These are phyloP conservation scores for Priceomyces fermenticarens DNA, from an alignment of 805 yeast species.

Conservation along the genomic window DNA sequence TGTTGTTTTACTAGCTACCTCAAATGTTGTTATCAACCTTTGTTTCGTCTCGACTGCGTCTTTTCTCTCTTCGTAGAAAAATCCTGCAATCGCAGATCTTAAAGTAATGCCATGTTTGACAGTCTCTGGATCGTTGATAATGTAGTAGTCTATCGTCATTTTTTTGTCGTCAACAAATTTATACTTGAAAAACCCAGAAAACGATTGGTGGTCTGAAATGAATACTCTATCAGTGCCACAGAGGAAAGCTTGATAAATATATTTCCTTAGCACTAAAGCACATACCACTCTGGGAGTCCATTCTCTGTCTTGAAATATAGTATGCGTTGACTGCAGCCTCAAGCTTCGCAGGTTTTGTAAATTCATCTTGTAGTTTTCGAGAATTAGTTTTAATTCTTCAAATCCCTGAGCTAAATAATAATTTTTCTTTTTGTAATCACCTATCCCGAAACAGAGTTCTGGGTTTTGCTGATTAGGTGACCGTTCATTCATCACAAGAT, in stretches of 20 bases:
- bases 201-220: slow-evolving; percentile 3
- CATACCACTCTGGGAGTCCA: slow-evolving; percentile 3
- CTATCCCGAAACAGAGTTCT: slow-evolving; percentile 2
- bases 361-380: background rate
- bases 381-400: slow-evolving; percentile 1
- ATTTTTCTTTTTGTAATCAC: slow-evolving; percentile 1
- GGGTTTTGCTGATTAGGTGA: background rate
- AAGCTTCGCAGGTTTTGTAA: slow-evolving; percentile 1
- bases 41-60: slow-evolving; percentile 2
- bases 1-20: background rate
- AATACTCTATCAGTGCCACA: slow-evolving; percentile 6
- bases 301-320: slow-evolving; percentile 1
- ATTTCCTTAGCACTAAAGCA: slow-evolving; percentile 6
- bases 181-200: slow-evolving; percentile 7
- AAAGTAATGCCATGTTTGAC: slow-evolving; percentile 7
- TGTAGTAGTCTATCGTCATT: slow-evolving; percentile 6
- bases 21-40: background rate
- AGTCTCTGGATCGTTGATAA: slow-evolving; percentile 7
- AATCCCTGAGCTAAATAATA: slow-evolving; percentile 3
- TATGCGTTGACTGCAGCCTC: slow-evolving; percentile 2
- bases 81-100: slow-evolving; percentile 6
- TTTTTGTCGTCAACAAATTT: background rate
- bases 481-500: background rate
- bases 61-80: slow-evolving; percentile 1
- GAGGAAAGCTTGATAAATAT: slow-evolving; percentile 4